Evolutionary conservation across 1,284 basidiomycete species (phyloP).

Genomic region (Cutaneotrichosporon mucoides): DNA sequence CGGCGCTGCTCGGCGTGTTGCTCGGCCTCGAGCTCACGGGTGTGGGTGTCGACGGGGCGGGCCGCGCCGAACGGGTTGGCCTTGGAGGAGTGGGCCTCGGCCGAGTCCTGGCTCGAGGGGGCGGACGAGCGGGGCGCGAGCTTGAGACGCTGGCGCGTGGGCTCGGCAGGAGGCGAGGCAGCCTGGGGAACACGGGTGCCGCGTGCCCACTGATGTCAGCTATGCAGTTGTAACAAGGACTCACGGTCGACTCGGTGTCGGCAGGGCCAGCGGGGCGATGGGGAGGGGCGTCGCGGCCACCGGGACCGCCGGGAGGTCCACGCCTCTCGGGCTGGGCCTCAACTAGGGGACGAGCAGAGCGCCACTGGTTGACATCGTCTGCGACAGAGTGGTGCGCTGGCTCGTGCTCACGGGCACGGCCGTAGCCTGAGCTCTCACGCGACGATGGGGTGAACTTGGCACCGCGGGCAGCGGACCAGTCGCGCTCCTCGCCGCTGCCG

Average conservation of each 20-base stretch:
- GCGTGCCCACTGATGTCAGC: slow-evolving; percentile 43
- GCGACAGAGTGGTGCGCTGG: slow-evolving; percentile 40
- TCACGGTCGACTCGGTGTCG: slow-evolving; percentile 65
- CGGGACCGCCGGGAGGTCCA: slow-evolving; percentile 9
- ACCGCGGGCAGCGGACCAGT: slow-evolving; percentile 51
- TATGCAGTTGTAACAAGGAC: slow-evolving; percentile 8
- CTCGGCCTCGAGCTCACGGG: slow-evolving; percentile 61
- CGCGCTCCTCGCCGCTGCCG: slow-evolving; percentile 37
- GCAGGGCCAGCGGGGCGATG: slow-evolving; percentile 44
- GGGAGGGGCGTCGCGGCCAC: slow-evolving; percentile 28
- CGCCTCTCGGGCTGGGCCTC: slow-evolving; percentile 13
- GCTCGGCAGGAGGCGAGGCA: slow-evolving; percentile 74
- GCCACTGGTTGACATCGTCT: slow-evolving; percentile 52
- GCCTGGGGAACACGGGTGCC: slow-evolving; percentile 55
- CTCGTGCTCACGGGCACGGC: slow-evolving; percentile 12
- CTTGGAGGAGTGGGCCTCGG: slow-evolving; percentile 52
- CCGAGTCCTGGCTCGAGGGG: slow-evolving; percentile 56
- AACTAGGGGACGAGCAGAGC: slow-evolving; percentile 47
- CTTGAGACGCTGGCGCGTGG: slow-evolving; percentile 73
- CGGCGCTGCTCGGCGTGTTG: slow-evolving; percentile 34
- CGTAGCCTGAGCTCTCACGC: slow-evolving; percentile 39
- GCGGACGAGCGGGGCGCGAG: slow-evolving; percentile 65
- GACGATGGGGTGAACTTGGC: slow-evolving; percentile 49
- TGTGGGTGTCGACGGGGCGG: slow-evolving; percentile 78
- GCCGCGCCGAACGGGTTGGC: slow-evolving; percentile 80